phyloP scores from a whole-genome alignment of 2,329 filamentous ascomycete species.

The Stromatinia cepivora region DNA sequence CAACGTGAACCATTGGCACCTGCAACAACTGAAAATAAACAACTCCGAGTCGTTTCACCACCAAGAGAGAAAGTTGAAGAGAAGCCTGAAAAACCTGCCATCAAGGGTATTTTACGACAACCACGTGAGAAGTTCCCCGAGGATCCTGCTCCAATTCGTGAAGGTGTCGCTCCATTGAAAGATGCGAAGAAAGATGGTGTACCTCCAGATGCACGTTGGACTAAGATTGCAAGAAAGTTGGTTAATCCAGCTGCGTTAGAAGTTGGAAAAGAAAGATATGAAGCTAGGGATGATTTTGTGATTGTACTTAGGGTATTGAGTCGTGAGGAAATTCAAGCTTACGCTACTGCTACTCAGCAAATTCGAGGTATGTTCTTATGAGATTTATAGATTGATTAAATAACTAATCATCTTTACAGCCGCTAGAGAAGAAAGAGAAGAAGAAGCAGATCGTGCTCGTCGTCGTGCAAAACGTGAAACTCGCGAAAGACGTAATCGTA shows the following conservation, averaged over 20 bases:
- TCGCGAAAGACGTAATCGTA: conserved; percentile 40
- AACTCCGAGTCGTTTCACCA: conserved; percentile 68
- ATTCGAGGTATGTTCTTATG: conserved; percentile 66
- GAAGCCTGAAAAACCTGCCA: conserved; percentile 51
- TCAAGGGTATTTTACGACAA: conserved; percentile 83
- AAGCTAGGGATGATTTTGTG: conserved; percentile 89
- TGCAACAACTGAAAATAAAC: conserved; percentile 28
- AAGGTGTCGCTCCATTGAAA: conserved; percentile 92
- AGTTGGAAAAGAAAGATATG: conserved; percentile 84
- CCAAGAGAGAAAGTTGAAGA: conserved; percentile 62
- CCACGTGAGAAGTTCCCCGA: conserved; percentile 85
- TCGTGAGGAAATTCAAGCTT: conserved; percentile 85
- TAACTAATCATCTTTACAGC: conserved; percentile 26
- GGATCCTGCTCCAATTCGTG: conserved; percentile 76
- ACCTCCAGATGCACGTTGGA: conserved; percentile 81
- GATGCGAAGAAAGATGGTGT: conserved; percentile 78
- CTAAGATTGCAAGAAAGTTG: conserved; percentile 82
- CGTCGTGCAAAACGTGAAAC: conserved; percentile 38
- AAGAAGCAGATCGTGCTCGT: conserved; percentile 37
- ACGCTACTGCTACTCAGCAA: conserved; percentile 77
- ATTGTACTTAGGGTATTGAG: conserved; percentile 87
- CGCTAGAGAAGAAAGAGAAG: conserved; percentile 40
- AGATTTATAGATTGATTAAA: not conserved
- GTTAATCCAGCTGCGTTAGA: conserved; percentile 88
- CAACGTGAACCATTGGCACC: conserved; percentile 31